phyloP scores from a whole-genome alignment of 2,329 filamentous ascomycete species.

The Alternaria consortialis region DNA sequence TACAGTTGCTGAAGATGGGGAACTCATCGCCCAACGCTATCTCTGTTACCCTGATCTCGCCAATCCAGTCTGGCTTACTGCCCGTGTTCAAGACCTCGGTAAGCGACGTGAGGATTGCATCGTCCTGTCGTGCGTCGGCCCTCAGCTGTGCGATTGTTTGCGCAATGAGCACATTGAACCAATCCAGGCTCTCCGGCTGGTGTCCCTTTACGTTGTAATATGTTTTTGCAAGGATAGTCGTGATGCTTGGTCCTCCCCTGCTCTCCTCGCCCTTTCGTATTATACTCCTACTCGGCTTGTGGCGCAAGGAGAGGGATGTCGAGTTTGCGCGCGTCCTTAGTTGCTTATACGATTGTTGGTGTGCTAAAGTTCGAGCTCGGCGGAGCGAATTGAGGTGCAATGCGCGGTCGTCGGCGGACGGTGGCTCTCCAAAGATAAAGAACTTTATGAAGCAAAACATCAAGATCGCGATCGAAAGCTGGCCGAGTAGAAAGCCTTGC shows the following conservation, averaged over 20 bases:
- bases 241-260: conserved; percentile 78
- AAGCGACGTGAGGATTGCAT: conserved; percentile 85
- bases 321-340: conserved; percentile 46
- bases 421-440: conserved; percentile 98
- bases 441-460: conserved; percentile 98
- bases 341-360: conserved; percentile 56
- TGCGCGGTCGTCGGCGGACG: conserved; percentile 81
- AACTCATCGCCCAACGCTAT: conserved; percentile 96
- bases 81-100: conserved; percentile 88
- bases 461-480: conserved; percentile 89
- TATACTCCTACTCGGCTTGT: conserved; percentile 50
- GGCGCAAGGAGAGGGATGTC: conserved; percentile 42
- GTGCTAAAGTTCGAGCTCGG: conserved; percentile 75
- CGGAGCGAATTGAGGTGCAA: conserved; percentile 78
- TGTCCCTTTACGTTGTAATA: conserved; percentile 97
- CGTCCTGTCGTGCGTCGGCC: conserved; percentile 89
- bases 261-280: conserved; percentile 56
- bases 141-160: conserved; percentile 97
- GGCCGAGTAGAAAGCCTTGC: conserved; percentile 90
- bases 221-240: conserved; percentile 92
- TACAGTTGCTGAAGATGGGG: conserved; percentile 97
- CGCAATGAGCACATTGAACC: conserved; percentile 97
- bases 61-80: conserved; percentile 87
- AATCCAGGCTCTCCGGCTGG: conserved; percentile 95
- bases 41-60: conserved; percentile 93